Percentiles rank a stretch among this genome's conserved stretches.
phyloP scores from a whole-genome alignment of 2,329 filamentous ascomycete species.

The Diaporthe sp. region DNA sequence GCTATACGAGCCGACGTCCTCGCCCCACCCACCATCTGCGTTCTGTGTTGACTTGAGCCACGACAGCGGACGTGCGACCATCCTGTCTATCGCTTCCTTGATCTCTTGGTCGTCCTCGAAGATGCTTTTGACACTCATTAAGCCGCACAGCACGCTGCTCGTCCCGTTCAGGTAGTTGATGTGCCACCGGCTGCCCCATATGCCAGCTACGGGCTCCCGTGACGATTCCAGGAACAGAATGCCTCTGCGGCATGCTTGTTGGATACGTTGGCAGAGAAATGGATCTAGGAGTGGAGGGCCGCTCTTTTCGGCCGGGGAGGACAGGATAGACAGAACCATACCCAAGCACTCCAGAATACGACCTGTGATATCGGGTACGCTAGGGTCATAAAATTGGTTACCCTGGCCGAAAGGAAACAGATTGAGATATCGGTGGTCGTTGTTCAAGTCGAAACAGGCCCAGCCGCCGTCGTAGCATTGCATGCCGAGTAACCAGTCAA shows the following conservation, averaged over 20 bases:
- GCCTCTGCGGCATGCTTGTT: conserved; percentile 40
- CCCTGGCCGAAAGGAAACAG: conserved; percentile 55
- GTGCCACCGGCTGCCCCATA: conserved; percentile 53
- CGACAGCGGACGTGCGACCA: conserved; percentile 2
- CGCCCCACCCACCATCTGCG: not conserved
- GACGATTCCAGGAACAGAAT: conserved; percentile 45
- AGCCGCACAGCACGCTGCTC: conserved; percentile 41
- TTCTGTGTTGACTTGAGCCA: not conserved
- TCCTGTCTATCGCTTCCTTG: conserved; percentile 14
- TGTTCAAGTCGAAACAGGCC: conserved; percentile 53
- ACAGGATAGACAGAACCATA: conserved; percentile 21
- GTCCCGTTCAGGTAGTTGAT: conserved; percentile 54
- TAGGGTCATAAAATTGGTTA: conserved; percentile 52
- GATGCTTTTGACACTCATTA: conserved; percentile 7
- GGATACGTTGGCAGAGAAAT: conserved; percentile 9
- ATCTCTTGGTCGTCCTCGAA: not conserved
- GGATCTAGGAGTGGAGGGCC: not conserved
- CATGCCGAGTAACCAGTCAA: not conserved
- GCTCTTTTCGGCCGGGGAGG: not conserved
- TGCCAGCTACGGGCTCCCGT: conserved; percentile 47
- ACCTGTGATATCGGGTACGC: conserved; percentile 52
- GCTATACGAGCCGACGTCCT: not conserved
- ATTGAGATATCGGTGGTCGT: conserved; percentile 51
- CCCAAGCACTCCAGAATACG: conserved; percentile 45
- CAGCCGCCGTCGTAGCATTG: conserved; percentile 53